Evolutionary conservation across 805 yeast species (phyloP).

Genomic region (Lipomyces orientalis): DNA sequence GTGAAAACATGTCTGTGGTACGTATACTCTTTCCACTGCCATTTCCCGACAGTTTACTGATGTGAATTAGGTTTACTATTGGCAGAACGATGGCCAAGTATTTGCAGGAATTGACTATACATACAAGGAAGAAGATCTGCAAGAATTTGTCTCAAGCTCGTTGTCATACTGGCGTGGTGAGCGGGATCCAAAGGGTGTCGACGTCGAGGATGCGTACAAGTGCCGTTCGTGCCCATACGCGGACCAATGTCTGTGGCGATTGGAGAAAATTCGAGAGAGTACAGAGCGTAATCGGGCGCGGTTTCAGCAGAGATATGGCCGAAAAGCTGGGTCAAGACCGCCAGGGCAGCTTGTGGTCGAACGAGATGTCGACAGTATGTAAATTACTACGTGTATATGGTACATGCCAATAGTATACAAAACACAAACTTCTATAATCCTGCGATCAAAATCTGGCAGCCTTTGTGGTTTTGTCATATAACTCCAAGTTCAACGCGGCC

Average conservation of each 20-base stretch:
- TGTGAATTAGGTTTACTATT: conserved; percentile 16
- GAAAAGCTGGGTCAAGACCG: background rate
- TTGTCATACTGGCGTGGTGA: conserved; percentile 31
- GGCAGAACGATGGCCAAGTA: conserved; percentile 24
- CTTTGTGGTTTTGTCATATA: conserved; percentile 56
- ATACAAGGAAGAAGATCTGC: conserved; percentile 16
- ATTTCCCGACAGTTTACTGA: background rate
- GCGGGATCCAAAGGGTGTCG: conserved; percentile 36
- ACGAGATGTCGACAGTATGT: background rate
- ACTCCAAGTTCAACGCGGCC: conserved; percentile 71
- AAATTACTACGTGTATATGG: background rate
- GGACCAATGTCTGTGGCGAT: conserved; percentile 29
- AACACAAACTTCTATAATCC: background rate
- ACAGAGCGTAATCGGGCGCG: conserved; percentile 21
- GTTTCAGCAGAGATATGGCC: conserved; percentile 18
- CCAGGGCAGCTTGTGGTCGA: conserved; percentile 19
- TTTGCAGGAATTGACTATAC: conserved; percentile 31
- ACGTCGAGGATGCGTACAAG: conserved; percentile 35
- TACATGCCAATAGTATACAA: background rate
- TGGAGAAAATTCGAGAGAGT: conserved; percentile 24
- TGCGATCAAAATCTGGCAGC: conserved; percentile 27
- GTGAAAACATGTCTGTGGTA: conserved; percentile 20
- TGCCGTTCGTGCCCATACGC: conserved; percentile 33
- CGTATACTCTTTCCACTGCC: background rate
- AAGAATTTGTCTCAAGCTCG: background rate